phyloP scores from a whole-genome alignment of 2,329 filamentous ascomycete genomes.

The Thyridium curvatum region DNA sequence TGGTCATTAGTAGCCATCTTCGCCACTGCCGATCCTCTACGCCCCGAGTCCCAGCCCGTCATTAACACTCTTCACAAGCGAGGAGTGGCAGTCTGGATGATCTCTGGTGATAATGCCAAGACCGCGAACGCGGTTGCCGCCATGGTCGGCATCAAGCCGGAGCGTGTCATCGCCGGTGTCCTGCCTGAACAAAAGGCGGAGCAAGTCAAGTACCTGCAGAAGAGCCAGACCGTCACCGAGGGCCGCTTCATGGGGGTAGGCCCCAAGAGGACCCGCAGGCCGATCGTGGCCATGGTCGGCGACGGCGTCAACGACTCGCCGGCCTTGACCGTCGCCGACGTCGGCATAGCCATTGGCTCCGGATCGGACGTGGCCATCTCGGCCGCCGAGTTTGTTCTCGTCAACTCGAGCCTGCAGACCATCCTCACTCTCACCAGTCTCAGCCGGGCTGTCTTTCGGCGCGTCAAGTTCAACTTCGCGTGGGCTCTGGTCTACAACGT shows the following conservation, averaged over 20 bases:
- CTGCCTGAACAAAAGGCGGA: conserved; percentile 40
- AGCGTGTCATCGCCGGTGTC: conserved; percentile 57
- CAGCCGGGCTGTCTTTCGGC: conserved; percentile 53
- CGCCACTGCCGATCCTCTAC: conserved; percentile 34
- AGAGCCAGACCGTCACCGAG: conserved; percentile 7
- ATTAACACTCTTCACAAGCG: conserved; percentile 25
- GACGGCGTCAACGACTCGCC: conserved; percentile 63
- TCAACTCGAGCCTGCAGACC: conserved; percentile 51
- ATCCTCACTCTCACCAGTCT: conserved; percentile 55
- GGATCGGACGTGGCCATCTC: conserved; percentile 64
- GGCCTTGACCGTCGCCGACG: conserved; percentile 58
- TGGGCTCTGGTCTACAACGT: conserved; percentile 65
- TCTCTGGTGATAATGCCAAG: conserved; percentile 38
- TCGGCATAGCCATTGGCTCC: conserved; percentile 62
- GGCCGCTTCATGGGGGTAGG: conserved; percentile 3
- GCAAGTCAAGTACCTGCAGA: conserved; percentile 32
- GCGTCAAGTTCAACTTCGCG: conserved; percentile 62
- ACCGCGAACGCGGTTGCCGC: conserved; percentile 54
- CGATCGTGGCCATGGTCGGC: conserved; percentile 62
- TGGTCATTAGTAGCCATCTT: conserved; percentile 15
- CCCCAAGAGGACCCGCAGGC: conserved; percentile 21
- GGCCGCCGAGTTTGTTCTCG: conserved; percentile 59
- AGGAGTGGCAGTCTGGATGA: conserved; percentile 38
- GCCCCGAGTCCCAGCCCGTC: conserved; percentile 30
- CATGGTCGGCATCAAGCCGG: conserved; percentile 46